Evolutionary conservation across 192 early-diverging fungal genomes (phyloP), one percentile per base, ranked within the genome.

Genomic region (Coemansia reversa): DNA sequence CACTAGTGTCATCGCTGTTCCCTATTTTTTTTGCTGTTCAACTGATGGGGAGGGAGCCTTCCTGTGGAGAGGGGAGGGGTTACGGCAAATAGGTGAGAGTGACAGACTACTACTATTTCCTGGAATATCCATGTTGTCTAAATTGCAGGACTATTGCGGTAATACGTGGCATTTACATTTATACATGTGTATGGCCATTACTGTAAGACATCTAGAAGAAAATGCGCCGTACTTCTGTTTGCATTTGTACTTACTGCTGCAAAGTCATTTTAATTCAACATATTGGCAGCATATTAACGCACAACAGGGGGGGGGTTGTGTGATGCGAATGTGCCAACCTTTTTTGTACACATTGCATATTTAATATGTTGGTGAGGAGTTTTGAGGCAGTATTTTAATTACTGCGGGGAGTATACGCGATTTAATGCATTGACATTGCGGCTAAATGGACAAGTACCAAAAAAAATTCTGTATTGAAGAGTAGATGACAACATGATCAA

Each of bases 401-500:
- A 45, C 39, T 45, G 39, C 39, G 3, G 3, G 14, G 14, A 16
- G 39, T 16, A 2, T 45, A 14, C 39, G 14, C 39, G 14, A 16
- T 45, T 16, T 45, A 27, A 45, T 45, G 39, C 39, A 45, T 45
- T 16, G 39, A 45, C 39, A 45, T 45, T 45, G 39, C 39, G 39
- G 39, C 39, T 45, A 45, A 45, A 45, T 45, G 8, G 39, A 16
- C 9, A 45, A 2, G 39, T 45, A 16, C 39, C 39, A 45, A 45
- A 45, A 4, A 45, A 45, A 16, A 45, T 16, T n/a, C n/a, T 45
- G 39, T 45, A 45, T 16, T 45, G 9, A 45, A 16, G 6, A 73
- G 63, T 81, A 89, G 91, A 93, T 63, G 90, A 93, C 71, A 84
- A 92, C 61, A 92, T 91, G 88, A 88, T 92, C 48, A 92, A 93